Base-by-base conservation (phyloP, 257 asterid genomes). In the Ajuga chamaepitys region DNA sequence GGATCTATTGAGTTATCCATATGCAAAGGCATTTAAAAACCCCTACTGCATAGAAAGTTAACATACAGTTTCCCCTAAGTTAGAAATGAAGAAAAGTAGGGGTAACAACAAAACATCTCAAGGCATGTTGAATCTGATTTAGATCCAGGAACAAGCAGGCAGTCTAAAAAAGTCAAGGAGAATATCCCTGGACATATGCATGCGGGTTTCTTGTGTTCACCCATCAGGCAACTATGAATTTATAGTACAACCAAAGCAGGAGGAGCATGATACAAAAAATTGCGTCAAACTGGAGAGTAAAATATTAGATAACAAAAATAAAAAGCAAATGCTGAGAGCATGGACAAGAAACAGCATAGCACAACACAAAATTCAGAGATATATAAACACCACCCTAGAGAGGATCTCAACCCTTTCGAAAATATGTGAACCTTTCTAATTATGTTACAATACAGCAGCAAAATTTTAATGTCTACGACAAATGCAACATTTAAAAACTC, bases 371-470 rank as follows among this genome's bases (percentile, higher is more conserved):
- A 48, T 55, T 13, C 56, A 45, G 18, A 45, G 11, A 34, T 16
- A 14, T 13, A 55, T 41, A 41, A 40, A 32, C 25, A 40, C 38
- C 57, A 21, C 54, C 26, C 22, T 8, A 51, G 21, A 56, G 9
- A 63, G 18, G 25, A 26, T 30, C 65, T 34, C 42, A 34, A 57
- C 34, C 60, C 32, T 41, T 47, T 21, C 7, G 9, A 10, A 48
- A 37, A 40, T 22, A 69, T 5, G 66, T 34, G 7, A 16, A 42
- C 72, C 55, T 57, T 34, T 55, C 70, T 50, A 50, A 32, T 50
- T 21, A 5, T 35, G 9, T 20, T 13, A 9, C n/a, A 62, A 52
- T 9, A 28, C 8, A 41, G 57, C n/a, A 40, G 41, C 42, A 51
- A 32, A 44, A 34, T 24, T 44, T 40, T 9, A 24, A 44, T 53